Evolutionary conservation across 2,329 filamentous ascomycete genomes (phyloP).

Genomic region (Fusarium verticillioides): DNA sequence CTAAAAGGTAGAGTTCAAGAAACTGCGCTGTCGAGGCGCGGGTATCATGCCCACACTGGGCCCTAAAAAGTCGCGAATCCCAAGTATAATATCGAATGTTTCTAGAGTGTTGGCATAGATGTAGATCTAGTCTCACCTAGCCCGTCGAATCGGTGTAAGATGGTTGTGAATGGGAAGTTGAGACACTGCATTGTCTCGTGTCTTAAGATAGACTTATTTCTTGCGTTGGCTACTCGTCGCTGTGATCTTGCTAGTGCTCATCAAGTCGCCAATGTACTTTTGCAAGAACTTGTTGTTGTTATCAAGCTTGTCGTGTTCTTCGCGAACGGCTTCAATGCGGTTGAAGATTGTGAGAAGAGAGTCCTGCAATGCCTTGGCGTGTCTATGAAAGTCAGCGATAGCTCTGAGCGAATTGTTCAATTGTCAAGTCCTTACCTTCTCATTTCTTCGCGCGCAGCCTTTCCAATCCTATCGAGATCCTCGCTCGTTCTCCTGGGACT

Average conservation of each 20-base stretch:
- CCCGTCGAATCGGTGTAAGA: constrained; percentile 8
- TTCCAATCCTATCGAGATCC: constrained; percentile 87
- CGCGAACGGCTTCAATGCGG: constrained; percentile 92
- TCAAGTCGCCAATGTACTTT: constrained; percentile 97
- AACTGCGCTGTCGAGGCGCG: constrained; percentile 42
- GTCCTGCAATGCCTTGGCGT: constrained; percentile 88
- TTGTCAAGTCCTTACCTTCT: constrained; percentile 59
- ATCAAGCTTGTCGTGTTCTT: constrained; percentile 96
- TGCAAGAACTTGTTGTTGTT: constrained; percentile 97
- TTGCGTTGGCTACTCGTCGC: constrained; percentile 63
- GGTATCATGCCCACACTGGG: constrained; percentile 47
- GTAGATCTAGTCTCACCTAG: constrained; percentile 9
- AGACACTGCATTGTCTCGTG: neutral
- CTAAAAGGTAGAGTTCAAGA: constrained; percentile 25
- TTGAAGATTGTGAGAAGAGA: constrained; percentile 91
- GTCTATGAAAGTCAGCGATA: constrained; percentile 62
- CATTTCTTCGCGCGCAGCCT: constrained; percentile 78
- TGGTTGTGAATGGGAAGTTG: neutral
- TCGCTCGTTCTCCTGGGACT: constrained; percentile 91
- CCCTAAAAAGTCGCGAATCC: constrained; percentile 39
- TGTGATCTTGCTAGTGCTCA: constrained; percentile 83
- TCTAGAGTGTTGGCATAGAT: constrained; percentile 21
- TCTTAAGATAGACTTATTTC: constrained; percentile 55
- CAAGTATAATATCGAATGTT: constrained; percentile 27
- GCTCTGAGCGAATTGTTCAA: constrained; percentile 2